These are phyloP conservation scores for Calvatia gigantea DNA, from an alignment of 768 basidiomycete species.

Conservation along the genomic window DNA sequence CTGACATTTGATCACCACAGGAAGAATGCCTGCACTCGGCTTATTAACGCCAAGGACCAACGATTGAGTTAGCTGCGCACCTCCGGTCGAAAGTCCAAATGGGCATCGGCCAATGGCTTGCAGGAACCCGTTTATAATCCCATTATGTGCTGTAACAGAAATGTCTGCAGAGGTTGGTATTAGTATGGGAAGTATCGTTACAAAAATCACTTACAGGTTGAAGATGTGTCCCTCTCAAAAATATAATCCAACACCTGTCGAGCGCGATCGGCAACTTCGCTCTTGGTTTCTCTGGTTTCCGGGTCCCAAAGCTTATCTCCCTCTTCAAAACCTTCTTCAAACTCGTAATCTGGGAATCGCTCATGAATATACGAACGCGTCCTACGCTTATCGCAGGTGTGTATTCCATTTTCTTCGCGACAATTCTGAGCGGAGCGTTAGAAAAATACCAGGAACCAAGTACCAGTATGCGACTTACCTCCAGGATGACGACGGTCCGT, in stretches of 20 bases:
- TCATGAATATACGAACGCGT: constrained; percentile 38
- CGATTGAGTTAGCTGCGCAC: neutral
- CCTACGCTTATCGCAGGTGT: constrained; percentile 64
- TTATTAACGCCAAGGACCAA: neutral
- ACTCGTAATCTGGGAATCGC: constrained; percentile 47
- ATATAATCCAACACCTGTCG: constrained; percentile 49
- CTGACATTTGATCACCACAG: constrained; percentile 8
- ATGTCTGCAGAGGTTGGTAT: constrained; percentile 5
- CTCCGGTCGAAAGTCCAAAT: constrained; percentile 14
- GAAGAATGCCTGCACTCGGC: constrained; percentile 1
- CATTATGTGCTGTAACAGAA: constrained; percentile 17
- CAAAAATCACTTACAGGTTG: constrained; percentile 39
- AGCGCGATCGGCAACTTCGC: constrained; percentile 46
- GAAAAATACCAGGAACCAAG: neutral
- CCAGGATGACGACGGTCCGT: constrained; percentile 41
- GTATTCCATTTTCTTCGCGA: constrained; percentile 63
- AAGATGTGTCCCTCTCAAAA: constrained; percentile 41
- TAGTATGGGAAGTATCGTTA: too few species aligned
- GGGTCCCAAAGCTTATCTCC: constrained; percentile 60
- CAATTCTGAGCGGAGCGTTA: constrained; percentile 44
- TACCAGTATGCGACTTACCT: constrained; percentile 39
- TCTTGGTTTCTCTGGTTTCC: constrained; percentile 49
- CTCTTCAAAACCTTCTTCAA: constrained; percentile 60
- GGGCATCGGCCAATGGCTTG: constrained; percentile 12
- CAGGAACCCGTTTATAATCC: constrained; percentile 18